A percentile compares a stretch with the other conserved stretches of the same genome.
These are phyloP conservation scores for Scedosporium aurantiacum DNA, from an alignment of 2,329 filamentous ascomycete genomes.

Conservation along the genomic window DNA sequence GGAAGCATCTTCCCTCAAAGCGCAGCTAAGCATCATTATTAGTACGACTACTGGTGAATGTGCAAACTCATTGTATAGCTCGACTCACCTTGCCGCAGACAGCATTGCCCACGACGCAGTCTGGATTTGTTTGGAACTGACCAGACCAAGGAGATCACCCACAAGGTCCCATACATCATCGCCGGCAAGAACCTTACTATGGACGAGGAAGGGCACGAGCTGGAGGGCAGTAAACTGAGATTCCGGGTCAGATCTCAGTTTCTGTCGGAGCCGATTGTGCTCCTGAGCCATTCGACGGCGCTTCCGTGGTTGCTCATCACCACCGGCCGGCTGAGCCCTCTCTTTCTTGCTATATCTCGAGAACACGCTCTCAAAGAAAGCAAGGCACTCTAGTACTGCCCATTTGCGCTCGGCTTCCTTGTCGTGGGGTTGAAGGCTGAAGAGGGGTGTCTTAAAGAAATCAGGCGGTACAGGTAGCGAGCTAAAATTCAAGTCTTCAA, in stretches of 20 bases:
- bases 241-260: conserved; percentile 34
- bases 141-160: conserved; percentile 43
- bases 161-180: conserved; percentile 47
- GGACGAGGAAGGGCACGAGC: conserved; percentile 45
- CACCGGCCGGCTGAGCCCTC: conserved; percentile 11
- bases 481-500: conserved; percentile 62
- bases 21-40: conserved; percentile 22
- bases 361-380: conserved; percentile 40
- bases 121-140: conserved; percentile 57
- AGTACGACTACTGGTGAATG: neutral
- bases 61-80: neutral
- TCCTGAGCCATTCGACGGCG: conserved; percentile 32
- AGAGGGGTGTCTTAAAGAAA: conserved; percentile 36
- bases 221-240: conserved; percentile 43
- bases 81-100: conserved; percentile 59
- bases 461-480: conserved; percentile 29
- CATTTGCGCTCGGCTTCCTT: conserved; percentile 47
- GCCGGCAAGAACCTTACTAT: conserved; percentile 29
- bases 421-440: conserved; percentile 43
- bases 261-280: conserved; percentile 35
- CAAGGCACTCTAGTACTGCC: conserved; percentile 47
- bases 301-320: conserved; percentile 40
- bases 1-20: conserved; percentile 10
- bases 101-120: conserved; percentile 75
- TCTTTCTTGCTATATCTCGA: neutral